A percentile compares a stretch with the other conserved stretches of the same genome.
phyloP scores from a whole-genome alignment of 2,329 filamentous ascomycete genomes.

The Lojkania enalia region DNA sequence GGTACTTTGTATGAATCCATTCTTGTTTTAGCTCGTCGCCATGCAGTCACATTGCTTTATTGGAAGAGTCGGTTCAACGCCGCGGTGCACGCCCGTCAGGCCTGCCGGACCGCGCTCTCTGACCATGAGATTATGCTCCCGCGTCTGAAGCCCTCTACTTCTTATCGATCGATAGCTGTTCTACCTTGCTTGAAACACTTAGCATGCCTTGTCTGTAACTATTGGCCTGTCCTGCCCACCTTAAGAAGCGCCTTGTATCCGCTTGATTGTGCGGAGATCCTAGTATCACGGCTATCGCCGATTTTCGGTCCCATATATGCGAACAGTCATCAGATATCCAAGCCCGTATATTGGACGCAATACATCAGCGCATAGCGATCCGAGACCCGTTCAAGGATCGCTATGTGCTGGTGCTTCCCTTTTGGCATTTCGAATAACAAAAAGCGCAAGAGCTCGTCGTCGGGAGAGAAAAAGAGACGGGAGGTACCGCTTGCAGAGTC shows the following conservation, averaged over 20 bases:
- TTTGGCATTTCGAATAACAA: slow-evolving; percentile 36
- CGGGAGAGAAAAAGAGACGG: slow-evolving; percentile 35
- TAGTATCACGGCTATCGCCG: slow-evolving; percentile 26
- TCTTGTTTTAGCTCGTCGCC: slow-evolving; percentile 43
- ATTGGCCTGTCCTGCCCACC: slow-evolving; percentile 25
- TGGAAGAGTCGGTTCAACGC: slow-evolving; percentile 34
- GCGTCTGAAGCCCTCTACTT: slow-evolving; percentile 16
- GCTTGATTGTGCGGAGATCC: slow-evolving; percentile 21
- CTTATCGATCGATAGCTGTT: slow-evolving; percentile 17
- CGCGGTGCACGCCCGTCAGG: slow-evolving; percentile 30
- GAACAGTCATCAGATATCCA: slow-evolving; percentile 20
- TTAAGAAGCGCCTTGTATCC: slow-evolving; percentile 37
- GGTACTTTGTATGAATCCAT: slow-evolving; percentile 41
- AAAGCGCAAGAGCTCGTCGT: slow-evolving; percentile 34
- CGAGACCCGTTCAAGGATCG: slow-evolving; percentile 28
- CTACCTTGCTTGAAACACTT: slow-evolving; percentile 31
- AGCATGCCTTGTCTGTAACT: slow-evolving; percentile 20
- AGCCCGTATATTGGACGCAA: slow-evolving; percentile 19
- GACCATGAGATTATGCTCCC: slow-evolving; percentile 38
- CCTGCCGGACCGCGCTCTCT: slow-evolving; percentile 22
- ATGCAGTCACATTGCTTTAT: slow-evolving; percentile 40
- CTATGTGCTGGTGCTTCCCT: slow-evolving; percentile 44
- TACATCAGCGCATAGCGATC: slow-evolving; percentile 31
- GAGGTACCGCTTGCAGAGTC: slow-evolving; percentile 24
- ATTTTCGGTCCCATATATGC: slow-evolving; percentile 31